phyloP scores from a whole-genome alignment of 495 filamentous ascomycete species.

The Neurospora sp. region DNA sequence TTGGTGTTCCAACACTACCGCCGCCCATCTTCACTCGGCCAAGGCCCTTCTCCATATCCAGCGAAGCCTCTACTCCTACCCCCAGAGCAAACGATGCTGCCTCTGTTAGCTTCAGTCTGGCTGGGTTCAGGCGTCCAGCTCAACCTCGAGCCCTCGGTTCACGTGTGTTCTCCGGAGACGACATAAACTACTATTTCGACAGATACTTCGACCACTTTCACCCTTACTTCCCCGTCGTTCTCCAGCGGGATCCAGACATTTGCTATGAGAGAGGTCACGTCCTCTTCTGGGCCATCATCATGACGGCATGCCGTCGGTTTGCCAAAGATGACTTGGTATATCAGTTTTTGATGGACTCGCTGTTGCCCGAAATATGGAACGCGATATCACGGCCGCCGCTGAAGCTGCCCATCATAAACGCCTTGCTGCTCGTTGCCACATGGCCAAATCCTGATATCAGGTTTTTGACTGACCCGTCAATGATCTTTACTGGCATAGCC shows the following conservation, averaged over 20 bases:
- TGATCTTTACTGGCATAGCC: conserved; percentile 29
- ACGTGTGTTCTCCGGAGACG: conserved; percentile 35
- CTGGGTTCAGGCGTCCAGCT: conserved; percentile 8
- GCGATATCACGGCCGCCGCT: conserved; percentile 26
- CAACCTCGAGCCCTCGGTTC: conserved; percentile 32
- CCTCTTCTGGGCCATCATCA: conserved; percentile 37
- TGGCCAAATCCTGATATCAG: conserved; percentile 33
- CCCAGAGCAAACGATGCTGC: conserved; percentile 6
- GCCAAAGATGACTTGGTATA: conserved; percentile 30
- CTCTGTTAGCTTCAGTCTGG: background rate
- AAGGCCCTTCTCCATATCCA: conserved; percentile 4
- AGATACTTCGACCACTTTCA: conserved; percentile 35
- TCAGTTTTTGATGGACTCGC: conserved; percentile 27
- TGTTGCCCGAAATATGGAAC: conserved; percentile 27
- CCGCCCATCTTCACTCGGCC: conserved; percentile 8
- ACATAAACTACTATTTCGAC: conserved; percentile 37
- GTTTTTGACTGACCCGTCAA: conserved; percentile 32
- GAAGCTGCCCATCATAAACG: conserved; percentile 29
- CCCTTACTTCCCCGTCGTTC: conserved; percentile 33
- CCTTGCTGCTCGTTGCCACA: conserved; percentile 30
- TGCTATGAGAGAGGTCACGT: conserved; percentile 27
- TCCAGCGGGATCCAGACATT: conserved; percentile 27
- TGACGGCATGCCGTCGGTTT: conserved; percentile 32
- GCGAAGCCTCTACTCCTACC: conserved; percentile 6
- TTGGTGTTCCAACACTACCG: conserved; percentile 3